Evolutionary conservation across 768 basidiomycete genomes (phyloP).

Genomic region (Rhodotorula toruloides): DNA sequence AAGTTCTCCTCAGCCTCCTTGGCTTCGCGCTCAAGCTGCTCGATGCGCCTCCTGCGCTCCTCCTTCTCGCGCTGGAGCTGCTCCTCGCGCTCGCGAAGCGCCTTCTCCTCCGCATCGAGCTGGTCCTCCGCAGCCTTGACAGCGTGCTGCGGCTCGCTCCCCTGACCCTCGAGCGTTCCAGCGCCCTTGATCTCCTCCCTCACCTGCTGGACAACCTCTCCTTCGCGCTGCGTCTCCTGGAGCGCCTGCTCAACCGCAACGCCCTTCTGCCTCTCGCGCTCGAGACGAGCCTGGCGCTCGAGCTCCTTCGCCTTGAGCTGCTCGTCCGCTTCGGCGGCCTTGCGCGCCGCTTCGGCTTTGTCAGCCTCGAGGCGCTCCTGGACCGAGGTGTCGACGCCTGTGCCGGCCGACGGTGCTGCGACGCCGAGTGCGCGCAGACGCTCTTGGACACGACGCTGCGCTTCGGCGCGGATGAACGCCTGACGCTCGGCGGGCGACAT

Average conservation of each 20-base stretch:
- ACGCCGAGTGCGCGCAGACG: constrained; percentile 82
- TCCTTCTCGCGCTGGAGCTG: constrained; percentile 65
- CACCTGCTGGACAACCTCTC: constrained; percentile 26
- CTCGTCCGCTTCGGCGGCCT: constrained; percentile 66
- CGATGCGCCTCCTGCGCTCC: constrained; percentile 56
- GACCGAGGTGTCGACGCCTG: constrained; percentile 64
- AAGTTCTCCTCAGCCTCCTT: constrained; percentile 54
- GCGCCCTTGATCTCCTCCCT: constrained; percentile 30
- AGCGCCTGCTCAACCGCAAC: constrained; percentile 31
- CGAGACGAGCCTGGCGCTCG: constrained; percentile 65
- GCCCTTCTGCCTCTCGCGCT: constrained; percentile 53
- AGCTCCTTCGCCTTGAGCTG: constrained; percentile 75
- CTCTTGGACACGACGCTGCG: constrained; percentile 71
- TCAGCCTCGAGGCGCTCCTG: constrained; percentile 79
- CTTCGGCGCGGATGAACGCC: constrained; percentile 71
- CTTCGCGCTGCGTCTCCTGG: constrained; percentile 24
- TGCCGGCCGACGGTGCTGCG: constrained; percentile 50
- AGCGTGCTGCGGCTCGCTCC: constrained; percentile 39
- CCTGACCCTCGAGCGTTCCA: not conserved
- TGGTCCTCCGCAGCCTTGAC: constrained; percentile 47
- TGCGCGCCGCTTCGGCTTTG: constrained; percentile 85
- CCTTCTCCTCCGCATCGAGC: constrained; percentile 73
- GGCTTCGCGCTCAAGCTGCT: constrained; percentile 59
- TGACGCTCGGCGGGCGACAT: constrained; percentile 81
- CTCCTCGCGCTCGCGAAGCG: constrained; percentile 63